These are phyloP conservation scores for Plantago major DNA, from an alignment of 257 asterid species.

Conservation along the genomic window DNA sequence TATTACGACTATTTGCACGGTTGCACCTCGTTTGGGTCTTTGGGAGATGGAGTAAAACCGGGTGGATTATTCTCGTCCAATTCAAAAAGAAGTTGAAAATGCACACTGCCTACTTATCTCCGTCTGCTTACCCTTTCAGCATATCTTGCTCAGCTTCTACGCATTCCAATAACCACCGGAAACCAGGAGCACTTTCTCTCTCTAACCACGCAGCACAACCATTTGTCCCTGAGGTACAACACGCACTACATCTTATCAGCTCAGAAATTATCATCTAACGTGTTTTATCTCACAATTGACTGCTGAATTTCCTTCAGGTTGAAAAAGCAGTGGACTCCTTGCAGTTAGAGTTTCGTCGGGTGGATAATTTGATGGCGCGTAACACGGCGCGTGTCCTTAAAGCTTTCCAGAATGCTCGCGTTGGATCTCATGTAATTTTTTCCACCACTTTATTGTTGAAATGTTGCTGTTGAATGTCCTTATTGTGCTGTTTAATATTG, in stretches of 20 bases:
- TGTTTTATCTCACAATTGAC: background rate
- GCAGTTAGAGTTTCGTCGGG: constrained; percentile 71
- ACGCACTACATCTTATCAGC: background rate
- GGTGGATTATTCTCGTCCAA: too few relatives aligned
- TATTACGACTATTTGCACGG: too few relatives aligned
- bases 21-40: too few relatives aligned
- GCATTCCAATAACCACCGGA: constrained; percentile 20
- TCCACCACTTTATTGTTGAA: too few relatives aligned
- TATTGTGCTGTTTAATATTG: too few relatives aligned
- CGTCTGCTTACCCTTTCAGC: constrained; percentile 17
- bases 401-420: constrained; percentile 84
- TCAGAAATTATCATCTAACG: background rate
- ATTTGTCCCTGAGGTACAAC: constrained; percentile 55
- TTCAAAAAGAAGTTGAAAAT: too few relatives aligned
- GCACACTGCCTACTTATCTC: constrained; percentile 24
- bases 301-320: constrained; percentile 38
- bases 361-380: constrained; percentile 82
- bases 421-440: constrained; percentile 67
- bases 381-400: constrained; percentile 80
- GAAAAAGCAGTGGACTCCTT: constrained; percentile 71
- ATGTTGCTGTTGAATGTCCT: too few relatives aligned
- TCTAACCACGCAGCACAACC: constrained; percentile 24
- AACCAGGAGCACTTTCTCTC: constrained; percentile 23
- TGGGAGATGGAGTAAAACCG: too few relatives aligned
- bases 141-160: constrained; percentile 24